These are phyloP conservation scores for Graphilbum sp. DNA, from an alignment of 2,329 filamentous ascomycete genomes.

Conservation along the genomic window DNA sequence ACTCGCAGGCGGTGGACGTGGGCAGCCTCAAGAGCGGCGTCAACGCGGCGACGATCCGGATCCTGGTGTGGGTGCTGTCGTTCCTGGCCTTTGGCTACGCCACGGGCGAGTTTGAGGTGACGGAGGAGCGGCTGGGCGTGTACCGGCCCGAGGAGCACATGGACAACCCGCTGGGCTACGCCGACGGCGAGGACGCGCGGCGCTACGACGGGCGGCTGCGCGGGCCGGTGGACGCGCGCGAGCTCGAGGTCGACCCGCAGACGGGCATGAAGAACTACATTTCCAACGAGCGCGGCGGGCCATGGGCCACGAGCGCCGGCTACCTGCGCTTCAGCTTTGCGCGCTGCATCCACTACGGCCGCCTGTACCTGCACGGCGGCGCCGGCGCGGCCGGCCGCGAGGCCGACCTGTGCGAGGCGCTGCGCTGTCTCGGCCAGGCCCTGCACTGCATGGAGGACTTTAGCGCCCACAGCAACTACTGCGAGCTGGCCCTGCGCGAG, in stretches of 20 bases:
- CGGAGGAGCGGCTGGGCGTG: conserved; percentile 60
- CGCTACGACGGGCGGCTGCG: conserved; percentile 68
- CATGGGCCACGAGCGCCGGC: conserved; percentile 76
- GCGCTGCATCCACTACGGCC: conserved; percentile 61
- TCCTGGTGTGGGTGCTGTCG: conserved; percentile 65
- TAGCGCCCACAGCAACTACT: conserved; percentile 72
- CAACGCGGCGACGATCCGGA: conserved; percentile 60
- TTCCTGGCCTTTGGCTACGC: conserved; percentile 74
- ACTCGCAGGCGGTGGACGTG: conserved; percentile 70
- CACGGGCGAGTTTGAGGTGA: conserved; percentile 76
- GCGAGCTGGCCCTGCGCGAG: conserved; percentile 60
- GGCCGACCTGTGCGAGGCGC: conserved; percentile 63
- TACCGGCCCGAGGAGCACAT: conserved; percentile 65
- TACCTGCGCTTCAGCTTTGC: conserved; percentile 65
- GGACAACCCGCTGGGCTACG: conserved; percentile 71
- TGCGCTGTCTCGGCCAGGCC: conserved; percentile 60
- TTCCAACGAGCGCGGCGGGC: conserved; percentile 63
- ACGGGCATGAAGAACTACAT: conserved; percentile 99
- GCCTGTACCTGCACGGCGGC: conserved; percentile 54
- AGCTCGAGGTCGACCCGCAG: conserved; percentile 54
- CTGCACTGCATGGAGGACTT: conserved; percentile 67
- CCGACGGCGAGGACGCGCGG: conserved; percentile 71
- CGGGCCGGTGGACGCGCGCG: conserved; percentile 54
- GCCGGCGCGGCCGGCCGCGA: conserved; percentile 47
- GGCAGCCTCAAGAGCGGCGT: conserved; percentile 58